Evolutionary conservation across 1,139 yeast genomes (phyloP), one percentile per base, ranked within the genome.

Genomic region (Yamadazyma triangularis): DNA sequence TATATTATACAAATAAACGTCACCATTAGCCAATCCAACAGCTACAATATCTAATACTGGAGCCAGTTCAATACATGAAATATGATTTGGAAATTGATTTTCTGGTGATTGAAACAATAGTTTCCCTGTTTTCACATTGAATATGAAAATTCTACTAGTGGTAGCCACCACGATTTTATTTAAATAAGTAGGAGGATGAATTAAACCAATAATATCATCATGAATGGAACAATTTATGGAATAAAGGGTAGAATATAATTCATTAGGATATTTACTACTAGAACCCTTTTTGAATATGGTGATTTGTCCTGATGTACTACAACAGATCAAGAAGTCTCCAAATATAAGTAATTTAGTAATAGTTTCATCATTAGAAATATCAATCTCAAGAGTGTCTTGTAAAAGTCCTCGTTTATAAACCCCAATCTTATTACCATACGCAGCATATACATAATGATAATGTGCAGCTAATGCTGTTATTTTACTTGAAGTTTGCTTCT

Each of bases 181-280:
- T 51, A 93, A 61, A 52, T 91, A 89, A 0, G 99, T 91, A 24
- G 97, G 88, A 30, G 94, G 83, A 56, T 93, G 99, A 8, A 77
- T 50, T 16, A 88, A 45, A 22, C 79, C 80, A 9, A 82, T 80
- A 19, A 91, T 70, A 2, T 66, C 69, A 22, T 95, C 96, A 42
- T 79, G 79, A 11, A 79, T 58, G 19, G 64, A 56, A 3, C 79
- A 67, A 34, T 66, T 70, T 29, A 86, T 59, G 30, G 64, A 56
- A 27, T 49, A 51, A 32, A 87, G 58, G 10, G 78, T 66, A 4
- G 95, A 79, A 55, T 88, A 83, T 35, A 73, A 71, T 44, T 78
- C 82, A 13, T 79, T 69, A 13, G 87, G 73, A 40, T 63, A 64
- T 46, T 78, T 79, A 11, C 49, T 50, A 1, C 69, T 69, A 10